These are phyloP conservation scores for Keithomyces neogunnii DNA, from an alignment of 2,329 filamentous ascomycete genomes.

Conservation along the genomic window DNA sequence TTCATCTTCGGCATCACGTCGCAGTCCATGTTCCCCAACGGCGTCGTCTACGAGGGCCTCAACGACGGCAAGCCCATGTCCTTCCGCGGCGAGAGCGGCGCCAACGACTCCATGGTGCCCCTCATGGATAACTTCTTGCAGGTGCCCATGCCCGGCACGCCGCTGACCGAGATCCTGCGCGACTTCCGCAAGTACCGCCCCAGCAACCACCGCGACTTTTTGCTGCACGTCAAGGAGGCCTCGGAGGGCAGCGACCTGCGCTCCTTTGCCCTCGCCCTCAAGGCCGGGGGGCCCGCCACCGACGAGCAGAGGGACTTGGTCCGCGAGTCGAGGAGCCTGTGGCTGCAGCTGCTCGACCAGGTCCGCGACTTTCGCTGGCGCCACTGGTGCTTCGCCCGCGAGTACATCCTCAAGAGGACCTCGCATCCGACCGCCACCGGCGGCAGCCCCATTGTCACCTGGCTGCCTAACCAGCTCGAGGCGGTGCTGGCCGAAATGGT, in stretches of 20 bases:
- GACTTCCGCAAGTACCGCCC: conserved; percentile 89
- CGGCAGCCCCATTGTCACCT: conserved; percentile 74
- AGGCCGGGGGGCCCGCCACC: conserved; percentile 9
- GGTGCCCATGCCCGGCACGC: conserved; percentile 80
- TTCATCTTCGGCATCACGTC: conserved; percentile 96
- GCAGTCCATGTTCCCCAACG: conserved; percentile 89
- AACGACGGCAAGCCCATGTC: conserved; percentile 60
- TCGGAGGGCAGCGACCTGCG: conserved; percentile 44
- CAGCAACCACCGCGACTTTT: conserved; percentile 78
- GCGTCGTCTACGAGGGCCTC: conserved; percentile 82
- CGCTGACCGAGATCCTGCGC: conserved; percentile 75
- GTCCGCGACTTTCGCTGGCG: conserved; percentile 76
- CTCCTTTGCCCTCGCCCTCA: conserved; percentile 43
- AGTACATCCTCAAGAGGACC: conserved; percentile 76
- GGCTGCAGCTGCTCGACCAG: conserved; percentile 60
- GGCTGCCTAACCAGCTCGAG: conserved; percentile 73
- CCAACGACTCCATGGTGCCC: conserved; percentile 91
- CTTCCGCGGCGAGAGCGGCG: conserved; percentile 88
- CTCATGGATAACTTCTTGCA: conserved; percentile 82
- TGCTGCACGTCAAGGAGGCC: conserved; percentile 57
- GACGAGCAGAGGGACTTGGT: conserved; percentile 33
- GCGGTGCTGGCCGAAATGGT: conserved; percentile 67
- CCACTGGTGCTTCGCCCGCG: conserved; percentile 78
- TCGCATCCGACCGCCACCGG: conserved; percentile 71
- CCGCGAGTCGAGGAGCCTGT: conserved; percentile 48